These are phyloP conservation scores for Leishmania mexicana DNA, from an alignment of 208 protist species.

Conservation along the genomic window DNA sequence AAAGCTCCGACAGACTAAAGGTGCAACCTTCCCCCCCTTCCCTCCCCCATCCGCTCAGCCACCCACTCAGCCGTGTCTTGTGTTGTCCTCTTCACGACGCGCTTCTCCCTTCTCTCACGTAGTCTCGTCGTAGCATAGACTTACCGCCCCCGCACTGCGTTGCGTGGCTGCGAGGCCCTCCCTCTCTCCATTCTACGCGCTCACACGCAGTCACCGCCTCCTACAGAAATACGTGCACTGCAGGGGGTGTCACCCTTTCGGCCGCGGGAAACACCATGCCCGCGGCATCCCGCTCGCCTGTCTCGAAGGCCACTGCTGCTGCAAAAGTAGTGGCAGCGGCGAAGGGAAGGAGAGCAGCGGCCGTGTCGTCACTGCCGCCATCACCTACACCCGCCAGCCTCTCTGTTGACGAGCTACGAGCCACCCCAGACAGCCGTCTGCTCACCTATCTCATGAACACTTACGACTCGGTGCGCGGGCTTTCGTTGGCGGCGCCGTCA, in stretches of 20 bases:
- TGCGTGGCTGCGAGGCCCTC: neutral
- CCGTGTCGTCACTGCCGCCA: neutral
- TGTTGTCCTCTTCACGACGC: neutral
- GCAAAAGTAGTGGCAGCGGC: neutral
- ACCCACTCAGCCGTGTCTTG: neutral
- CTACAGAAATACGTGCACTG: neutral
- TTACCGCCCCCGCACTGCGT: neutral
- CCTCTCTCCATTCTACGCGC: neutral
- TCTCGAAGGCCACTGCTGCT: neutral
- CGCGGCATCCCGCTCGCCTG: neutral
- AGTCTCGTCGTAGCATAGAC: neutral
- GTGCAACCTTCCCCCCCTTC: neutral
- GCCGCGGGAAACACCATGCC: neutral
- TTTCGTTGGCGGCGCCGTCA: slow-evolving; percentile 4
- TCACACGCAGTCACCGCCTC: neutral
- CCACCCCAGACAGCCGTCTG: slow-evolving; percentile 27
- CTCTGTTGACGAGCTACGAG: slow-evolving; percentile 24
- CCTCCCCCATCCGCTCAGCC: too few relatives aligned
- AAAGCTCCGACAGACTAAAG: neutral
- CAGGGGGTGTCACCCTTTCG: neutral
- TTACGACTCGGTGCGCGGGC: slow-evolving; percentile 12
- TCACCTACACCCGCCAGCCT: neutral
- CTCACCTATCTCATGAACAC: slow-evolving; percentile 27
- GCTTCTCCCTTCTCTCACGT: neutral
- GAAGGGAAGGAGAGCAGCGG: neutral